Percentiles rank a stretch among this genome's conserved stretches.
These are phyloP conservation scores for Tuber magnatum DNA, from an alignment of 495 filamentous ascomycete genomes.

Conservation along the genomic window DNA sequence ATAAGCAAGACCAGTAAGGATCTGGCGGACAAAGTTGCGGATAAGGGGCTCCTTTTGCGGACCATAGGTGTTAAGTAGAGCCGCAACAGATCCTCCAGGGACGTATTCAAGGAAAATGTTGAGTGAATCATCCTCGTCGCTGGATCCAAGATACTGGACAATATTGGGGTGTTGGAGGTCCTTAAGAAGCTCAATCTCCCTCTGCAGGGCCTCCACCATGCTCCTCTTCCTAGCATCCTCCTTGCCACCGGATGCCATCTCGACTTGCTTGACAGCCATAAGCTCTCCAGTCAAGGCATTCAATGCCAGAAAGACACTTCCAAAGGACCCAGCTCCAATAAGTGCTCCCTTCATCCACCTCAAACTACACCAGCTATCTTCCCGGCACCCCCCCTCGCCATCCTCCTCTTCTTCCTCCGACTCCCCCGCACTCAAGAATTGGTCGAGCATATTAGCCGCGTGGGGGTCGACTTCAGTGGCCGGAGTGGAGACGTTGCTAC, in stretches of 20 bases:
- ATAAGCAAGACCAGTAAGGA: slow-evolving; percentile 88
- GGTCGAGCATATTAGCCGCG: slow-evolving; percentile 22
- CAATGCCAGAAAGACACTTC: slow-evolving; percentile 92
- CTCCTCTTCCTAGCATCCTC: slow-evolving; percentile 87
- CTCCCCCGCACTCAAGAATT: slow-evolving; percentile 73
- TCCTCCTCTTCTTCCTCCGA: slow-evolving; percentile 77
- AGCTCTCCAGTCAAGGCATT: slow-evolving; percentile 95
- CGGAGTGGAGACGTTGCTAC: slow-evolving; percentile 58
- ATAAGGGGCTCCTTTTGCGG: slow-evolving; percentile 87
- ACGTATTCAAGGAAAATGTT: slow-evolving; percentile 99
- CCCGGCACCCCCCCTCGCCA: slow-evolving; percentile 65
- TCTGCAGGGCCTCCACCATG: slow-evolving; percentile 95
- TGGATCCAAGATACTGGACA: slow-evolving; percentile 93
- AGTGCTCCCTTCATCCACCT: slow-evolving; percentile 99
- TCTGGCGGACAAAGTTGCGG: slow-evolving; percentile 94
- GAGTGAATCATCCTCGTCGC: slow-evolving; percentile 80
- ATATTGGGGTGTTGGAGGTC: slow-evolving; percentile 96
- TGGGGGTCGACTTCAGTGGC: slow-evolving; percentile 51
- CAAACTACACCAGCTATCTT: slow-evolving; percentile 66
- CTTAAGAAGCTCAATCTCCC: slow-evolving; percentile 87
- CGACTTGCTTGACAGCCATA: slow-evolving; percentile 97
- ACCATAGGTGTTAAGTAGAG: slow-evolving; percentile 97
- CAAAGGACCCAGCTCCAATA: slow-evolving; percentile 95
- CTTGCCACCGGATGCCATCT: slow-evolving; percentile 74
- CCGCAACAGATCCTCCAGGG: slow-evolving; percentile 90